Conservation (phyloP, 306 rosid genomes). For the Gastrolobium villosum region DNA sequence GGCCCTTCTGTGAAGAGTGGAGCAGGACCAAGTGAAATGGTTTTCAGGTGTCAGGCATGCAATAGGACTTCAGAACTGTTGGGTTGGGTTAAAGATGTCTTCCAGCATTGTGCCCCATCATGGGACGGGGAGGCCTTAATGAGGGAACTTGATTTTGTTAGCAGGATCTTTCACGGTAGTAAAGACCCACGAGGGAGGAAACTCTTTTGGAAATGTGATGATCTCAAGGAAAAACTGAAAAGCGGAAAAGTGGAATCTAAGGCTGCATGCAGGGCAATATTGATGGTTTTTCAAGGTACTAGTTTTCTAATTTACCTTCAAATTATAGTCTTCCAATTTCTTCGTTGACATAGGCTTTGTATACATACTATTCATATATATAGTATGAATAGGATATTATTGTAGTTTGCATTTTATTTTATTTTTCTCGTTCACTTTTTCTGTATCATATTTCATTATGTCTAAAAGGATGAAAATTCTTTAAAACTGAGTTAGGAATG, state of each 20-base stretch:
- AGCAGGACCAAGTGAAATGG: conserved; percentile 88
- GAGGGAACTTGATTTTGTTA: conserved; percentile 94
- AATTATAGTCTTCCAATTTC: conserved; percentile 33
- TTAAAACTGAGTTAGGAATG: conserved; percentile 15
- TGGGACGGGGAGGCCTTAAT: conserved; percentile 91
- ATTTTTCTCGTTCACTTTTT: conserved; percentile 6
- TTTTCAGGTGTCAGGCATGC: conserved; percentile 95
- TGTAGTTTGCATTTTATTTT: conserved; percentile 3
- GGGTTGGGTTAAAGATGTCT: conserved; percentile 99
- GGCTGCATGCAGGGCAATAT: conserved; percentile 79
- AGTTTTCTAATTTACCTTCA: conserved; percentile 23
- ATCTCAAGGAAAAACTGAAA: conserved; percentile 81
- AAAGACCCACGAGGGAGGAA: conserved; percentile 90
- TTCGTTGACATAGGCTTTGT: neutral
- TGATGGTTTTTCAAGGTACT: conserved; percentile 90
- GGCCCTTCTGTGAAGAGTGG: conserved; percentile 83
- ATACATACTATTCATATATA: neutral
- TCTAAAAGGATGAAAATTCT: neutral
- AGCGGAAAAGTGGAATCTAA: conserved; percentile 71
- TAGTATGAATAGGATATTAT: neutral
- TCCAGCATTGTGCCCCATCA: conserved; percentile 93
- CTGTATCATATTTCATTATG: conserved; percentile 38
- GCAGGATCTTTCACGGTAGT: conserved; percentile 92
- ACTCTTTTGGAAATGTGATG: conserved; percentile 85
- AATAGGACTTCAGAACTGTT: conserved; percentile 92